Evolutionary conservation across 2,329 filamentous ascomycete species (phyloP), one percentile per base, ranked within the genome.

Genomic region (Malbranchea zuffiana): DNA sequence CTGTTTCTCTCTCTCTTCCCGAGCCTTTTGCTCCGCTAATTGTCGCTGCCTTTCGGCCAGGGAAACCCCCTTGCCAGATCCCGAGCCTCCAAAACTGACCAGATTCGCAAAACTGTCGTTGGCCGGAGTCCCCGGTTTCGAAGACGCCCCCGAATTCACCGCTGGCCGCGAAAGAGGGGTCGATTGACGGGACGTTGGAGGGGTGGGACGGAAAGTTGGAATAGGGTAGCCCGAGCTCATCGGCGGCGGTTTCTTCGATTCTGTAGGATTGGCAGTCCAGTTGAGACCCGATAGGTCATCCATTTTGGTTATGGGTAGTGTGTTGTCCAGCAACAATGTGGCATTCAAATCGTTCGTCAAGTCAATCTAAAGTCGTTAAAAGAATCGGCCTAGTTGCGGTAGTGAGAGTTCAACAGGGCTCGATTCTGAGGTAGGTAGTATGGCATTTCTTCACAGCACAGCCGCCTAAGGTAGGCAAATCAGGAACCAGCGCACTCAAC

Each of bases 21-120:
- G 74, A 21, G 71, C 67, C 60, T 75, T 83, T 58, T 85, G 79
- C 58, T 93, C 83, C 46, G 82, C 74, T 47, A 94, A 62, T 43
- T 75, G 80, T 50, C 66, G 71, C 56, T 81, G 77, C 35, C 75
- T 71, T 50, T 80, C 75, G 38, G 73, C 63, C 6, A 81, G 63
- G 2, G 75, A 75, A 11, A 95, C 66, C 45, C 81, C 90, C 57
- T 77, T 80, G 19, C 71, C 73, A 37, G 62, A 40, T 27, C 55
- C 50, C 10, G 57, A 49, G 3, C 56, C 50, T 20, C 47, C 51
- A 43, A 81, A 79, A 43, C 81, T 88, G 41, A 66, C 74, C 19
- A 72, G 69, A 34, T 66, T 87, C 16, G 63, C 67, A 21, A 84
- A 88, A 48, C 65, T 69, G 44, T 69, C 66, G 38, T 60, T 63